phyloP scores from a whole-genome alignment of 495 filamentous ascomycete species.

The Penicillium nucicola region DNA sequence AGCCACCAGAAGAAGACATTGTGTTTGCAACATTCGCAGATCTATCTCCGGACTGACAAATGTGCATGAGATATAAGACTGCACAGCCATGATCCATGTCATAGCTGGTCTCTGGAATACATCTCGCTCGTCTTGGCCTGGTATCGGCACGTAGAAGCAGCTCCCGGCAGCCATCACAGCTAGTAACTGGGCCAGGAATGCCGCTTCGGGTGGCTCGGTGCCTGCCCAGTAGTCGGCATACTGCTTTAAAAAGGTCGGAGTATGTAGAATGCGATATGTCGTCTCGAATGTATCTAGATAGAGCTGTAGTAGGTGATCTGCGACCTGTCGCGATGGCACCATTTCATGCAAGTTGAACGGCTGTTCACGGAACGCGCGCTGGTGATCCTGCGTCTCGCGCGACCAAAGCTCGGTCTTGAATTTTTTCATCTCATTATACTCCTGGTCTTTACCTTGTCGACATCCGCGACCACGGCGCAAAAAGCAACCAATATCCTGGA shows the following conservation, averaged over 20 bases:
- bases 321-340: constrained; percentile 45
- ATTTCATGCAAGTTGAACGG: constrained; percentile 37
- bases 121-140: constrained; percentile 19
- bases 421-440: constrained; percentile 30
- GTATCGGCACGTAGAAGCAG: constrained; percentile 34
- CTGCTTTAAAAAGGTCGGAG: constrained; percentile 52
- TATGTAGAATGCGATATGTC: constrained; percentile 54
- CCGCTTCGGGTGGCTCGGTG: constrained; percentile 26
- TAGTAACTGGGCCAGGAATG: constrained; percentile 47
- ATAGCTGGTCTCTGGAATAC: constrained; percentile 29
- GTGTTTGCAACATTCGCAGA: constrained; percentile 50
- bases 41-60: constrained; percentile 50
- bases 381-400: constrained; percentile 33
- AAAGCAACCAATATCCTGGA: constrained; percentile 44
- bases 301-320: constrained; percentile 48
- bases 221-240: constrained; percentile 51
- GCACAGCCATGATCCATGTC: constrained; percentile 55
- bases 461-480: constrained; percentile 39
- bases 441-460: constrained; percentile 23
- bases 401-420: constrained; percentile 32
- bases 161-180: constrained; percentile 54
- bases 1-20: constrained; percentile 53
- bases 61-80: constrained; percentile 52
- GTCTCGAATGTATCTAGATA: constrained; percentile 60
- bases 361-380: constrained; percentile 40